A percentile compares a stretch with the other conserved stretches of the same genome.
Evolutionary conservation across 352 stramenopile species (phyloP).

Genomic region (Phytophthora colocasiae): DNA sequence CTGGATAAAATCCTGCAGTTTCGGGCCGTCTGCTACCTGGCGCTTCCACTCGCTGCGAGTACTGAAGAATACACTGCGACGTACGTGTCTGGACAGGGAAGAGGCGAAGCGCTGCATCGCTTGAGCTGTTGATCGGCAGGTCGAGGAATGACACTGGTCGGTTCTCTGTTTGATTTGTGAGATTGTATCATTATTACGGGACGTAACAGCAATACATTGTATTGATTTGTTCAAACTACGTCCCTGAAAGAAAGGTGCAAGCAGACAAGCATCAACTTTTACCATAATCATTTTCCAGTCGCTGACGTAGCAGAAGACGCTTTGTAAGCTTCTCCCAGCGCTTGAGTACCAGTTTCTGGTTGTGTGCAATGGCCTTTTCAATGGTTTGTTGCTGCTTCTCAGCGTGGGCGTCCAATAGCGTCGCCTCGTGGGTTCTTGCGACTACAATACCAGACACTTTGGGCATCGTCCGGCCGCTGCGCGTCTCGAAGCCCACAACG

Average conservation of each 20-base stretch:
- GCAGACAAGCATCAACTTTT: too few relatives aligned
- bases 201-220: not conserved
- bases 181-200: not conserved
- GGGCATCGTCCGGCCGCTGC: slow-evolving; percentile 68
- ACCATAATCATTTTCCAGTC: slow-evolving; percentile 85
- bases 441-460: slow-evolving; percentile 84
- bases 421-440: slow-evolving; percentile 38
- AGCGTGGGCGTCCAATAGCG: slow-evolving; percentile 76
- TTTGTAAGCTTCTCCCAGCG: slow-evolving; percentile 77
- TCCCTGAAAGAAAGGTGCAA: slow-evolving; percentile 3
- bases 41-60: slow-evolving; percentile 42
- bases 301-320: slow-evolving; percentile 68
- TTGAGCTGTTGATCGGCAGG: not conserved
- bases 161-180: not conserved
- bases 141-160: slow-evolving; percentile 2
- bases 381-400: slow-evolving; percentile 71
- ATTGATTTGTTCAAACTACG: not conserved
- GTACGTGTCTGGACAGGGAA: slow-evolving; percentile 1
- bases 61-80: slow-evolving; percentile 20
- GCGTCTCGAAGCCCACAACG: slow-evolving; percentile 81
- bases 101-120: slow-evolving; percentile 21
- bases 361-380: slow-evolving; percentile 74
- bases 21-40: slow-evolving; percentile 39
- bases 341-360: slow-evolving; percentile 58
- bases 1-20: slow-evolving; percentile 45